Evolutionary conservation across 257 asterid species (phyloP), one percentile per base, ranked within the genome.

Genomic region (Avicennia marina): DNA sequence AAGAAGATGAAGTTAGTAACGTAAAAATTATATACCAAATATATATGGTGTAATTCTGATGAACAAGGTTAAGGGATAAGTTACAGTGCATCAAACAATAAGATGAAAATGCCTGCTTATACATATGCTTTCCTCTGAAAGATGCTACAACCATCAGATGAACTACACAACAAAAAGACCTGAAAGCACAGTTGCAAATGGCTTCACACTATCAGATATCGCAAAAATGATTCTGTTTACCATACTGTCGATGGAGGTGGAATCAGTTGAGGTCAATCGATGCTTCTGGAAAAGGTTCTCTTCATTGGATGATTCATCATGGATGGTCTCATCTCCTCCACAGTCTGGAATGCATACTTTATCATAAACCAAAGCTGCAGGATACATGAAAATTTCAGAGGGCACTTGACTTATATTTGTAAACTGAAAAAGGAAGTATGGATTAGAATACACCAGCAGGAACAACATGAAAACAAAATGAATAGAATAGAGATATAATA

Each of bases 321-420:
- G 69, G 55, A 54, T 59, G 44, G 66, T 54, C 39, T 40, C 62
- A 41, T 17, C 65, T 58, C 44, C 53, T 58, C 68, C 50, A 29
- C 36, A 12, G 48, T 72, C 79, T 63, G 24, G 60, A 16, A 42
- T 59, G 25, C 56, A 50, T 53, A 53, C 46, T 47, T 50, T 41
- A 49, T 66, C 77, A 58, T n/a, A 48, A 34, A 51, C 72, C 26
- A 63, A 54, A 49, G 65, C 71, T 56, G 70, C 65, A 40, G 27
- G 16, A 61, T 8, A 39, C 45, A 55, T 15, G 33, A 22, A 52
- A 56, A 44, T 3, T 29, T 34, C 24, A 17, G 33, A 10, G 16
- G 17, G 53, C 50, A 34, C 25, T 36, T 22, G 15, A 18, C 10
- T 53, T 25, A 24, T n/a, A 56, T 18, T 56, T 12, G 39, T 13